Conservation (phyloP, 352 stramenopile species). For the Pythium biforme region DNA sequence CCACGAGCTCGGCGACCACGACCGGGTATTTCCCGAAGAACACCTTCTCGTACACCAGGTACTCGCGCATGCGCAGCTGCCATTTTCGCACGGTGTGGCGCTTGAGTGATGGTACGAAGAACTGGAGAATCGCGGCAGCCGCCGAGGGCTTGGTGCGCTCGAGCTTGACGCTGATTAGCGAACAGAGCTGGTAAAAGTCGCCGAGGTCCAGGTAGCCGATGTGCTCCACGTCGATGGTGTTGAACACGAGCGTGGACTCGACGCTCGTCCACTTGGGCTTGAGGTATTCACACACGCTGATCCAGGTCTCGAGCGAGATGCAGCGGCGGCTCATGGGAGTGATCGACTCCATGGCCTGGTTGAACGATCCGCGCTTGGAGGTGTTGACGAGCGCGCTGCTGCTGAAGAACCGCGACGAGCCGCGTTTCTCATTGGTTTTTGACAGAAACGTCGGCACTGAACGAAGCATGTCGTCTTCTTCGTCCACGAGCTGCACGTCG, state of each 20-base stretch:
- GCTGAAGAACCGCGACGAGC: constrained; percentile 64
- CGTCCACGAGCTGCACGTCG: constrained; percentile 45
- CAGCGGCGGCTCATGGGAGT: constrained; percentile 45
- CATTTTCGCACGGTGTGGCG: constrained; percentile 54
- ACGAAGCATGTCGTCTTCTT: constrained; percentile 16
- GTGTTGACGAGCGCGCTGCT: constrained; percentile 32
- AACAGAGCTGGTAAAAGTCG: constrained; percentile 80
- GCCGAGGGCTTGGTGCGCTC: constrained; percentile 43
- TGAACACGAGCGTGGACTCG: constrained; percentile 76
- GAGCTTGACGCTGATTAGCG: constrained; percentile 68
- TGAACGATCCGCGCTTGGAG: constrained; percentile 35
- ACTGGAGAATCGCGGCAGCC: constrained; percentile 47
- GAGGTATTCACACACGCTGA: constrained; percentile 67
- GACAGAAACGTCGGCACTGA: constrained; percentile 16
- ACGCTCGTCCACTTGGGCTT: constrained; percentile 74
- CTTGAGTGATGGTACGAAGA: constrained; percentile 27
- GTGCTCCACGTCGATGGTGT: constrained; percentile 72
- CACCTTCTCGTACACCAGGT: constrained; percentile 59
- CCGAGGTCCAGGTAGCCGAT: constrained; percentile 56
- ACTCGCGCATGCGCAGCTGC: constrained; percentile 47
- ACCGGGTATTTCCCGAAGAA: constrained; percentile 67
- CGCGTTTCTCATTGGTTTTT: constrained; percentile 35
- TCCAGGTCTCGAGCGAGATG: constrained; percentile 74
- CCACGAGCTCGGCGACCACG: constrained; percentile 68
- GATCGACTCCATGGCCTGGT: constrained; percentile 34